Conservation (phyloP, 352 stramenopile genomes). For the Thalassiosira hispida region DNA sequence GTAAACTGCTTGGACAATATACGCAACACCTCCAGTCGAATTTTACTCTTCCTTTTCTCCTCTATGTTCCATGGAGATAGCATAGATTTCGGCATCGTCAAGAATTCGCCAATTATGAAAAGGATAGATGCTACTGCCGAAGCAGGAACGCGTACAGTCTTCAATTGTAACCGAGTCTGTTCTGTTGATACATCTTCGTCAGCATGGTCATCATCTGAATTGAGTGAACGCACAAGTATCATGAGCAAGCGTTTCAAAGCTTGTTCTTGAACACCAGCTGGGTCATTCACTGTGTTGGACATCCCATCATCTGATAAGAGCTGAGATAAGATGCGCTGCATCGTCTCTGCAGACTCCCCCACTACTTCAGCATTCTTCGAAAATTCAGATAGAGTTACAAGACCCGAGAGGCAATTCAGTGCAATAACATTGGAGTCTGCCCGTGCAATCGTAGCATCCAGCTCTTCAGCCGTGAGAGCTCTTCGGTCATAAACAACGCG, state of each 20-base stretch:
- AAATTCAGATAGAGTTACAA: constrained; percentile 85
- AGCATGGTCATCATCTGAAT: constrained; percentile 36
- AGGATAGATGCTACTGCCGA: constrained; percentile 63
- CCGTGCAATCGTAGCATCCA: constrained; percentile 43
- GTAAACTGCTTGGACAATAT: constrained; percentile 69
- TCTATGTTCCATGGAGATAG: constrained; percentile 39
- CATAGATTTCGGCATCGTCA: constrained; percentile 36
- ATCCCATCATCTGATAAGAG: constrained; percentile 54
- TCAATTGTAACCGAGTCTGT: constrained; percentile 43
- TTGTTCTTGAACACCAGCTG: constrained; percentile 73
- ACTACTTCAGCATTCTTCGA: constrained; percentile 91
- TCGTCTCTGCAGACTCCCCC: constrained; percentile 93
- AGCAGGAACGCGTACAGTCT: constrained; percentile 54
- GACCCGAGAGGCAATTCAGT: constrained; percentile 90
- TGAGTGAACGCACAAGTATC: constrained; percentile 65
- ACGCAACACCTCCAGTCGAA: constrained; percentile 68
- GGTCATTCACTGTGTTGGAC: constrained; percentile 79
- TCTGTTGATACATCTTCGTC: constrained; percentile 51
- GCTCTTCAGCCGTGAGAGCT: constrained; percentile 44
- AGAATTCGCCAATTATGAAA: constrained; percentile 80
- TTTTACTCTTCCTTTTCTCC: constrained; percentile 40
- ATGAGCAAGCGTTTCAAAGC: constrained; percentile 67
- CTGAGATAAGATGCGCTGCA: constrained; percentile 94
- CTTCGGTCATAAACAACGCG: constrained; percentile 83
- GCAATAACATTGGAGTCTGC: constrained; percentile 83